A percentile compares a stretch with the other conserved stretches of the same genome.
phyloP scores from a whole-genome alignment of 2,329 filamentous ascomycete genomes.

The Ophiognomonia clavigignenti-juglandacearum region DNA sequence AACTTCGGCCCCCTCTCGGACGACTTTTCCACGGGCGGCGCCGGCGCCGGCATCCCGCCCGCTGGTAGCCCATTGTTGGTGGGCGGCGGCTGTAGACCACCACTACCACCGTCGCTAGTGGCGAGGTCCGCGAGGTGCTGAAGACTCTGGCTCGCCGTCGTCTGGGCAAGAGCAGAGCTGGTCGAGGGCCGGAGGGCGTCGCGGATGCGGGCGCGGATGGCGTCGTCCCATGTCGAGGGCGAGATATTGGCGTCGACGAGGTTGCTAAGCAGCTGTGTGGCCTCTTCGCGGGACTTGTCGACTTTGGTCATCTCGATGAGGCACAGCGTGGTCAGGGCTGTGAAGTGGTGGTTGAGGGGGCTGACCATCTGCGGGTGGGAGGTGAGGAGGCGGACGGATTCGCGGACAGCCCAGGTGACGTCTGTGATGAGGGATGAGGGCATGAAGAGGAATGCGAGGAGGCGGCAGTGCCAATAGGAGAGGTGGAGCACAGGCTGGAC shows the following conservation, averaged over 20 bases:
- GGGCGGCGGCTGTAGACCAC: no score
- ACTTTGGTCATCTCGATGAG: slow-evolving; percentile 54
- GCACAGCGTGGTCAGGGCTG: slow-evolving; percentile 54
- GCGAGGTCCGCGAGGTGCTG: slow-evolving; percentile 58
- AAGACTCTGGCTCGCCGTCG: slow-evolving; percentile 46
- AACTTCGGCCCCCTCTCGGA: slow-evolving; percentile 7
- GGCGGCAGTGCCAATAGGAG: slow-evolving; percentile 65
- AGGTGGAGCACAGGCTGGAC: slow-evolving; percentile 56
- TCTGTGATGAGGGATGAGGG: slow-evolving; percentile 51
- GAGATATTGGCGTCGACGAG: slow-evolving; percentile 49
- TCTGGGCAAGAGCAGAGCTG: slow-evolving; percentile 33
- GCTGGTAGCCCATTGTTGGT: background rate
- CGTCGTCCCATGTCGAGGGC: slow-evolving; percentile 52
- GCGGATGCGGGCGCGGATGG: slow-evolving; percentile 47
- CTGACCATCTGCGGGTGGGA: slow-evolving; percentile 50
- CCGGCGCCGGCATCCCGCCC: no score
- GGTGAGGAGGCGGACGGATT: slow-evolving; percentile 54
- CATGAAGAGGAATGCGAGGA: slow-evolving; percentile 58
- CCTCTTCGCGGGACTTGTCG: slow-evolving; percentile 53
- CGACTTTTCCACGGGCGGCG: no score
- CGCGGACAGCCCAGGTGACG: slow-evolving; percentile 55
- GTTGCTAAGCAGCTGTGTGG: slow-evolving; percentile 48
- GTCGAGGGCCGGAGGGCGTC: slow-evolving; percentile 33
- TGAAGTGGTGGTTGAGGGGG: slow-evolving; percentile 65
- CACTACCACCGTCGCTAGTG: slow-evolving; percentile 32